Base-by-base conservation (phyloP, 306 rosid species). In the Fragaria iinumae region DNA sequence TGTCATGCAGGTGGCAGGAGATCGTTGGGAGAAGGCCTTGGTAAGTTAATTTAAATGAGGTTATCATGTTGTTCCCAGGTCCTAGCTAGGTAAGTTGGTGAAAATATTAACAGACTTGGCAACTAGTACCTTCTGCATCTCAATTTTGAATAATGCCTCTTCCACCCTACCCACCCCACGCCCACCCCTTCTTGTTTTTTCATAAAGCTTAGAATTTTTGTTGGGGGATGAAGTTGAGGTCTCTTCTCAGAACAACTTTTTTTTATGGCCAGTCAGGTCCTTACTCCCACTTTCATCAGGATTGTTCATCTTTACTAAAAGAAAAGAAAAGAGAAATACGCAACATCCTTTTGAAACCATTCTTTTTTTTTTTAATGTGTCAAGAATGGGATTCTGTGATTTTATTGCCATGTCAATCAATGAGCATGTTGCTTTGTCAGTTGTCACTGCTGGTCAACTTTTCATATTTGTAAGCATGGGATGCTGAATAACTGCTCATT, bases 11-110 rank as follows among this genome's bases (percentile, higher is more conserved):
- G 76, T 92, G 81, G 84, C 96, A 29, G 98, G 90, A 80, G 90
- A 88, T 85, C 82, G 79, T 44, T 92, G 91, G 95, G 96, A 92
- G 59, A 94, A 83, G 80, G 90, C 96, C 70, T 80, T 92, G 97
- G 96, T 94, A 85, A 85, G 98, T 84, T 74, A 74, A 69, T 50
- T 72, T 27, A 77, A 57, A 52, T 47, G 55, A 18, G 32, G 10
- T 71, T 57, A 47, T 12, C 13, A 0, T 44, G 12, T 11, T 44
- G 48, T 44, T 44, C 14, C 4, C 48, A 53, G 12, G 66, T 60
- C 38, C 66, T 60, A 60, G 17, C 66, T 60, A 60, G 17, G 6
- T 60, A 23, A 11, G 21, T 29, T 29, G 41, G 41, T 8, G 2
- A 32, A 60, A 8, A 11, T 29, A 14, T 27, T 27, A 11, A 4